These are phyloP conservation scores for Botrytis porri DNA, from an alignment of 2,329 filamentous ascomycete species.

Conservation along the genomic window DNA sequence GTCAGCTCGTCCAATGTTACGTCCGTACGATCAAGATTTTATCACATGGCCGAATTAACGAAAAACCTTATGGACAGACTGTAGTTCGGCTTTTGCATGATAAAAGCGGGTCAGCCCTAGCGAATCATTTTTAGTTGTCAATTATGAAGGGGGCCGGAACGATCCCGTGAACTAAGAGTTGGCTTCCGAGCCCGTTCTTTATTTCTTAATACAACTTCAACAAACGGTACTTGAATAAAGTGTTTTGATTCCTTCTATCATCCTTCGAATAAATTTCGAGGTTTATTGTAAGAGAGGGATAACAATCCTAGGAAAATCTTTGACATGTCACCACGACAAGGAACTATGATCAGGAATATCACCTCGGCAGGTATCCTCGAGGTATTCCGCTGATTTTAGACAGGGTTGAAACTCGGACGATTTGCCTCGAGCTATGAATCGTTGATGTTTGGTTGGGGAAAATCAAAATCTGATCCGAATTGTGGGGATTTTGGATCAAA, in stretches of 20 bases:
- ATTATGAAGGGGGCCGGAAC: background rate
- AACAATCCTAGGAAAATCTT: background rate
- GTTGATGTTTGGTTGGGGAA: background rate
- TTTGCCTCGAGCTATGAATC: background rate
- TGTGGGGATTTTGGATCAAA: background rate
- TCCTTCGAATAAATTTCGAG: background rate
- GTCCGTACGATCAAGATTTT: background rate
- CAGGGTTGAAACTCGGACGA: background rate
- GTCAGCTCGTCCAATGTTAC: background rate
- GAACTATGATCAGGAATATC: background rate
- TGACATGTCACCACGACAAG: background rate
- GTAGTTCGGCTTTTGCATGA: conserved; percentile 6
- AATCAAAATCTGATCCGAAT: conserved; percentile 1
- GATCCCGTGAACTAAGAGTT: background rate
- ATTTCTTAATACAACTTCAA: conserved; percentile 1
- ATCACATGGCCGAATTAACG: background rate
- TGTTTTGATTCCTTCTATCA: background rate
- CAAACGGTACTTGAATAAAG: background rate
- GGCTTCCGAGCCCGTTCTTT: background rate
- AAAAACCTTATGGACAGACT: background rate
- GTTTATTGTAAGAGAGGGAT: background rate
- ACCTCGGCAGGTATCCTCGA: background rate
- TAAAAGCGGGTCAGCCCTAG: conserved; percentile 7
- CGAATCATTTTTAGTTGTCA: background rate
- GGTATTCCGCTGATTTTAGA: background rate